Conservation (phyloP, 2,329 filamentous ascomycete species). For the Claviceps paspali region DNA sequence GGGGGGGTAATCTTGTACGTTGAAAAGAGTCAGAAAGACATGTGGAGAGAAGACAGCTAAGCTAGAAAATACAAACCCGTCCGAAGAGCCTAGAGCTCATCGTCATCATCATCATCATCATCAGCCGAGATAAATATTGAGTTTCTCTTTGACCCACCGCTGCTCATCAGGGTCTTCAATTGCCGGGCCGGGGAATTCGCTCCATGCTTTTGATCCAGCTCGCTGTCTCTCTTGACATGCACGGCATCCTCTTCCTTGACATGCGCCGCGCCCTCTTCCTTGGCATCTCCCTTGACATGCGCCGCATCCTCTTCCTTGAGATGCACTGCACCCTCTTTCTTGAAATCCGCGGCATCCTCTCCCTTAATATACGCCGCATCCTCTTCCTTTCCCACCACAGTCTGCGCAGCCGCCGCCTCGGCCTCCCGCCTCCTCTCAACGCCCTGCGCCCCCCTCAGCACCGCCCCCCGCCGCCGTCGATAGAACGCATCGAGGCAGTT, state of each 20-base stretch:
- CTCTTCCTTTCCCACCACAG: not conserved
- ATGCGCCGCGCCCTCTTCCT: too few relatives aligned
- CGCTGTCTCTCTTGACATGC: slow-evolving; percentile 4
- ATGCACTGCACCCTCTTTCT: too few relatives aligned
- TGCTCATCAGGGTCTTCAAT: slow-evolving; percentile 8
- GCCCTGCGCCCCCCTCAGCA: slow-evolving; percentile 9
- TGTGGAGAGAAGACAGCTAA: not conserved
- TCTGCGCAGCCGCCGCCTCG: too few relatives aligned
- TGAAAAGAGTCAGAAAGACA: too few relatives aligned
- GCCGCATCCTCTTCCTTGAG: not conserved
- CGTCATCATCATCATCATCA: slow-evolving; percentile 18
- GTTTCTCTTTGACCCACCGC: slow-evolving; percentile 11
- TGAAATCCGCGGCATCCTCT: slow-evolving; percentile 4
- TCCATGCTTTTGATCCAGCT: not conserved
- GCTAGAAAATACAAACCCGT: not conserved
- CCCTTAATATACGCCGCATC: slow-evolving; percentile 2
- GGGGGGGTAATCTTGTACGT: too few relatives aligned
- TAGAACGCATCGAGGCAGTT: slow-evolving; percentile 75
- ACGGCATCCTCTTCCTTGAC: slow-evolving; percentile 3
- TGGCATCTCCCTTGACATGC: too few relatives aligned
- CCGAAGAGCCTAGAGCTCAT: slow-evolving; percentile 7
- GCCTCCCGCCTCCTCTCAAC: slow-evolving; percentile 5
- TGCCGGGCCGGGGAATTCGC: not conserved
- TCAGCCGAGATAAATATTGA: slow-evolving; percentile 23
- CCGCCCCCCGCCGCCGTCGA: slow-evolving; percentile 41